Conservation (phyloP, 129 eudicot genomes). For the Glebionis coronaria region DNA sequence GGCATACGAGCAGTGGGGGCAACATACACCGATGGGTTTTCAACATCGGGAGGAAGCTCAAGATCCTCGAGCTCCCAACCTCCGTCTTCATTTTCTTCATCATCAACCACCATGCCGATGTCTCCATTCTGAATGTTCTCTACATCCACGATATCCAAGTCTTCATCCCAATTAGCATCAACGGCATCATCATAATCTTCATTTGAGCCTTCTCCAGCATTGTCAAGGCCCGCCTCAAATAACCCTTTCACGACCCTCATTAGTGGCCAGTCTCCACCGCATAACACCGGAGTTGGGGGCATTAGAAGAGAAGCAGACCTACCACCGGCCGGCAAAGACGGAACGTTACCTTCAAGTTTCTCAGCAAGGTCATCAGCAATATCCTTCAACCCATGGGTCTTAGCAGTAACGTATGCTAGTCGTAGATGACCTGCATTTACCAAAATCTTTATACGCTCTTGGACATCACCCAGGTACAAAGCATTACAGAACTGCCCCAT, state of each 20-base stretch:
- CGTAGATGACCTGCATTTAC: conserved; percentile 67
- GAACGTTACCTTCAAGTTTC: conserved; percentile 54
- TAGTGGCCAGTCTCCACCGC: conserved; percentile 76
- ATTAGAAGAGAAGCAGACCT: conserved; percentile 45
- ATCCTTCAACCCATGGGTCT: conserved; percentile 53
- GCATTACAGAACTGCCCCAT: conserved; percentile 81
- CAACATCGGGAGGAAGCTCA: conserved; percentile 61
- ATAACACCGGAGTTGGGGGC: conserved; percentile 65
- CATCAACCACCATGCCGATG: too few relatives aligned
- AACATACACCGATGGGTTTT: conserved; percentile 51
- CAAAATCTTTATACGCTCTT: conserved; percentile 61
- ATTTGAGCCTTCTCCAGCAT: conserved; percentile 38
- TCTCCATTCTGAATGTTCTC: too few relatives aligned
- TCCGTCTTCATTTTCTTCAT: conserved; percentile 48
- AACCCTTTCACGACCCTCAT: conserved; percentile 60
- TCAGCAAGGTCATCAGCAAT: conserved; percentile 52
- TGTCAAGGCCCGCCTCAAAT: conserved; percentile 64
- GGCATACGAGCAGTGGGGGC: conserved; percentile 68
- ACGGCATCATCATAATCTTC: conserved; percentile 74
- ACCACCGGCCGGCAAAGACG: conserved; percentile 46
- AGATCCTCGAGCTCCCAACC: conserved; percentile 87
- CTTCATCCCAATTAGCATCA: conserved; percentile 77
- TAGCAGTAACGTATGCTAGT: conserved; percentile 63
- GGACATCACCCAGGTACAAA: conserved; percentile 56
- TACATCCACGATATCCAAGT: conserved; percentile 61